These are phyloP conservation scores for Tylopilus orsonianus DNA, from an alignment of 1,284 basidiomycete species.

Conservation along the genomic window DNA sequence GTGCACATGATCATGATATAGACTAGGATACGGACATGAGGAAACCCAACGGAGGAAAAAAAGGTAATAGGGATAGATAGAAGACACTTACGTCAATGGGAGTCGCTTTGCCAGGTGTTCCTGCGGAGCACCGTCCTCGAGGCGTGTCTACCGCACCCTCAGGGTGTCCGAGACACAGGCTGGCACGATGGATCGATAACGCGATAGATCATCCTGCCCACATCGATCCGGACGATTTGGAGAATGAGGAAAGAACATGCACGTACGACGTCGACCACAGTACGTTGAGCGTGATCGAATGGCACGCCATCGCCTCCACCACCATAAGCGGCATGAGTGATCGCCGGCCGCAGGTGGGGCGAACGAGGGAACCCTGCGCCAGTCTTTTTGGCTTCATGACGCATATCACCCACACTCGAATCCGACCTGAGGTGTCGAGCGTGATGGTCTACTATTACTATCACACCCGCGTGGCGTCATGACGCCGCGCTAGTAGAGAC, in stretches of 20 bases:
- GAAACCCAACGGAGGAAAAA: background rate
- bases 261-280: too few relatives aligned
- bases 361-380: background rate
- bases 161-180: slow-evolving; percentile 8
- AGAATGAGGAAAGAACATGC: too few relatives aligned
- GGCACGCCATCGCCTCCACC: background rate
- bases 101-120: background rate
- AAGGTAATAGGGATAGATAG: slow-evolving; percentile 13
- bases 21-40: background rate
- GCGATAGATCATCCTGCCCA: background rate
- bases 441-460: background rate
- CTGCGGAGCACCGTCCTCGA: slow-evolving; percentile 19
- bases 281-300: too few relatives aligned
- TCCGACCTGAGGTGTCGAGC: too few relatives aligned
- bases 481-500: slow-evolving; percentile 15
- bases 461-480: background rate
- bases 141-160: slow-evolving; percentile 11
- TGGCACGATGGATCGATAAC: too few relatives aligned
- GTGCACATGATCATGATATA: background rate
- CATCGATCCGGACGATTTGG: slow-evolving; percentile 10
- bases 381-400: background rate
- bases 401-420: background rate
- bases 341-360: too few relatives aligned
- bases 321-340: background rate
- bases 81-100: slow-evolving; percentile 18